Conservation (phyloP, 2,329 filamentous ascomycete species). For the Fusarium nodosum region DNA sequence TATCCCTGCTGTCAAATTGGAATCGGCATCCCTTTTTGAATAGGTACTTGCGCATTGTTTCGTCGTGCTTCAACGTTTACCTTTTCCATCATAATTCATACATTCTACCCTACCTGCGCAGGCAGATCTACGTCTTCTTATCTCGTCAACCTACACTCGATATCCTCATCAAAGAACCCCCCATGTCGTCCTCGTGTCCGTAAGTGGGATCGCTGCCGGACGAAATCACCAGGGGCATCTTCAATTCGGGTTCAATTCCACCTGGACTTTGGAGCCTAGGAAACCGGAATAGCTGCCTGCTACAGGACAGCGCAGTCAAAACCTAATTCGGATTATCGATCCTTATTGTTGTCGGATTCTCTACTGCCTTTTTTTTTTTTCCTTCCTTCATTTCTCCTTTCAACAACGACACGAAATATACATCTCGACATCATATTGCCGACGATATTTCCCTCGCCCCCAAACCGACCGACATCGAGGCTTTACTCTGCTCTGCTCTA, state of each 20-base stretch:
- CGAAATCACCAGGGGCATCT: conserved; percentile 41
- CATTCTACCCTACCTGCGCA: conserved; percentile 12
- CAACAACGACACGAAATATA: conserved; percentile 10
- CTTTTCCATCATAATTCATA: conserved; percentile 32
- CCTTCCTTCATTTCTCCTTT: neutral
- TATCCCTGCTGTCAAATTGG: conserved; percentile 19
- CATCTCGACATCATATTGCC: conserved; percentile 2
- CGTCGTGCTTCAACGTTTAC: conserved; percentile 7
- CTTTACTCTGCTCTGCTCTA: conserved; percentile 6
- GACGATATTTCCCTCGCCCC: conserved; percentile 13
- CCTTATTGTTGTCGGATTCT: conserved; percentile 24
- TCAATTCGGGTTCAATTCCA: conserved; percentile 29
- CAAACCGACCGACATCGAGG: conserved; percentile 18
- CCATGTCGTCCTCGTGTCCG: conserved; percentile 40
- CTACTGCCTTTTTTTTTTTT: conserved; percentile 7
- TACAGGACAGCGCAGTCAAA: neutral
- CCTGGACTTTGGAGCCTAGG: conserved; percentile 13
- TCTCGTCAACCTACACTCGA: conserved; percentile 17
- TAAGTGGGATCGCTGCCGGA: conserved; percentile 49
- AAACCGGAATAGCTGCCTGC: conserved; percentile 25
- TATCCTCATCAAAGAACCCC: conserved; percentile 15
- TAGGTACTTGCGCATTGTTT: conserved; percentile 6
- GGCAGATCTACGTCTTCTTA: conserved; percentile 3
- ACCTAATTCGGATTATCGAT: conserved; percentile 17
- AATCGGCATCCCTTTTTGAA: conserved; percentile 29